Percentiles rank a stretch among this genome's conserved stretches.
Evolutionary conservation across 176 grass and related monocot genomes (phyloP).

Genomic region (Lolium multiflorum): DNA sequence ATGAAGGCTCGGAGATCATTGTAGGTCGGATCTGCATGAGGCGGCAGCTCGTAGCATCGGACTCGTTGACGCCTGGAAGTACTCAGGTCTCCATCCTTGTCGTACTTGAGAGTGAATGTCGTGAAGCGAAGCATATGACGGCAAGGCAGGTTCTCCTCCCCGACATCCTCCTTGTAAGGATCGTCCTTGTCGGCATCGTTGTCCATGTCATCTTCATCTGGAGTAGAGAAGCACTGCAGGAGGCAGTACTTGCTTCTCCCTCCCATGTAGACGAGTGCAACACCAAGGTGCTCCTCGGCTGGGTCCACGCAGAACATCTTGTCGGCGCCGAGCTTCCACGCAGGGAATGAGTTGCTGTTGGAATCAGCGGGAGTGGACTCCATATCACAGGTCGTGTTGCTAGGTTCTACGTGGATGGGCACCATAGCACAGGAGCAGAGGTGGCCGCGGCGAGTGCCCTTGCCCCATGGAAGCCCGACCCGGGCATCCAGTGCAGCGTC

Average conservation of each 20-base stretch:
- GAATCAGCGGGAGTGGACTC: no score
- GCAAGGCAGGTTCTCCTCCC: neutral
- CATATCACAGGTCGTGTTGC: no score
- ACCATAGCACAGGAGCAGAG: neutral
- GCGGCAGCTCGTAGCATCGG: neutral
- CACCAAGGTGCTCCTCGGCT: neutral
- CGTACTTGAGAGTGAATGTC: constrained; percentile 19
- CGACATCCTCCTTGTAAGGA: neutral
- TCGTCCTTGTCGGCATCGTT: neutral
- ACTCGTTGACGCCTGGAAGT: neutral
- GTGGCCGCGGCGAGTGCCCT: neutral
- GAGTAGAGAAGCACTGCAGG: neutral
- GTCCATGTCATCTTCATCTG: neutral
- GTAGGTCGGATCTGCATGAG: neutral
- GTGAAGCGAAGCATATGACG: neutral
- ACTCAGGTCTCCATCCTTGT: neutral
- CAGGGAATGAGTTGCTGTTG: no score
- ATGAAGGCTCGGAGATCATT: no score
- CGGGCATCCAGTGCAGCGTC: neutral
- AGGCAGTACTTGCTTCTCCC: constrained; percentile 13
- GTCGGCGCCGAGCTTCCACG: neutral
- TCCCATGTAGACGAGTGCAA: constrained; percentile 3
- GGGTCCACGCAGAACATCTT: constrained; percentile 10
- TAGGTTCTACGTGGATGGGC: neutral
- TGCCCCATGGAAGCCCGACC: neutral